Conservation (phyloP, 495 filamentous ascomycete species). For the Neurospora tetraspora region DNA sequence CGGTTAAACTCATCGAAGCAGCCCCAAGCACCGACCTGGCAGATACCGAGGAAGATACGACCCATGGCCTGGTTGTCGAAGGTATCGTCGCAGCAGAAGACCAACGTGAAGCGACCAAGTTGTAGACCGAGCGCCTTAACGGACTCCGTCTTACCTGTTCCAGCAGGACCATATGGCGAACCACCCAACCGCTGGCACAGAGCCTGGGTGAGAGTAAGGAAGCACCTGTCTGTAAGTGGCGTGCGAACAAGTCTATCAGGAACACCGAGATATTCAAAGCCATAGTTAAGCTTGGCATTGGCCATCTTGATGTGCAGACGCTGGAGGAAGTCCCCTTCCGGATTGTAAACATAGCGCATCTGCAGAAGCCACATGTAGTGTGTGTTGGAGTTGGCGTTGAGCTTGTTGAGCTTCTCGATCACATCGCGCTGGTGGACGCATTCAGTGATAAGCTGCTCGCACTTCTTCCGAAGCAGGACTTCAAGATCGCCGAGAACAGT, state of each 20-base stretch:
- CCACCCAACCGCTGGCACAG: constrained; percentile 90
- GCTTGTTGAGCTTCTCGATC: constrained; percentile 69
- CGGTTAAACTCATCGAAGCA: constrained; percentile 99
- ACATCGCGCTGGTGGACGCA: constrained; percentile 94
- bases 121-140: constrained; percentile 96
- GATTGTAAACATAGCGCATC: constrained; percentile 88
- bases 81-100: constrained; percentile 98
- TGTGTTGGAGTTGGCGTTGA: constrained; percentile 62
- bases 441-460: constrained; percentile 97
- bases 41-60: constrained; percentile 97
- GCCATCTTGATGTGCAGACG: constrained; percentile 92
- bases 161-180: constrained; percentile 93
- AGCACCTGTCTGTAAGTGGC: constrained; percentile 93
- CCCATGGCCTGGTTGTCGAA: constrained; percentile 99
- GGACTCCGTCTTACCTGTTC: constrained; percentile 98
- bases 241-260: constrained; percentile 92
- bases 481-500: constrained; percentile 90
- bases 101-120: constrained; percentile 91
- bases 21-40: constrained; percentile 97
- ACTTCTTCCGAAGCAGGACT: constrained; percentile 81
- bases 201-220: constrained; percentile 92
- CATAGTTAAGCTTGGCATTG: constrained; percentile 89
- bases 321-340: constrained; percentile 70
- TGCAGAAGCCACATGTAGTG: constrained; percentile 94
- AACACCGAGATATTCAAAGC: constrained; percentile 95